A percentile compares a stretch with the other conserved stretches of the same genome.
Conservation (phyloP, 1,284 basidiomycete species). For the Rhodotorula sp. region DNA sequence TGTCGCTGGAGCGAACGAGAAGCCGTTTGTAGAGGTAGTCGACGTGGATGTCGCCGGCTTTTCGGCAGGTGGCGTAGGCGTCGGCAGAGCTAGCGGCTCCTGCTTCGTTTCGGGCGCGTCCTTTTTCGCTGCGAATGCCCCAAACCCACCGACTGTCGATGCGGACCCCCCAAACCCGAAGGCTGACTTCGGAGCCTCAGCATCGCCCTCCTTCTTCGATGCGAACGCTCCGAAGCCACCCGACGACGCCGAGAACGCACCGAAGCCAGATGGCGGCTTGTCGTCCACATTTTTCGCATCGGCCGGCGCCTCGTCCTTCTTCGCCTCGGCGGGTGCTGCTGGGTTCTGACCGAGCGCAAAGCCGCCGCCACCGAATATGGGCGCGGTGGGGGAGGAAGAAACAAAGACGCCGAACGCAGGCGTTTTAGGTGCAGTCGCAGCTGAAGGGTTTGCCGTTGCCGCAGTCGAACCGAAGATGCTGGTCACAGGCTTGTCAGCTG, state of each 20-base stretch:
- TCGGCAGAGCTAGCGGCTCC: background rate
- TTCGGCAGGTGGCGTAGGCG: no score
- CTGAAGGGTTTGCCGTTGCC: background rate
- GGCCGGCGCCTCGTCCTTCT: background rate
- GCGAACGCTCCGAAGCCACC: constrained; percentile 10
- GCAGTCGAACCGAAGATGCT: constrained; percentile 15
- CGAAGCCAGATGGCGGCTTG: background rate
- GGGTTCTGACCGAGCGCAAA: constrained; percentile 14
- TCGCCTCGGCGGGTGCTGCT: background rate
- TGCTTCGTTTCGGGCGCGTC: no score
- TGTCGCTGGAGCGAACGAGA: no score
- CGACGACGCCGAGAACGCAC: background rate
- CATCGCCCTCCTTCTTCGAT: background rate
- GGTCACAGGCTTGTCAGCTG: background rate
- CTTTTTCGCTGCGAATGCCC: background rate
- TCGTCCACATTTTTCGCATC: background rate
- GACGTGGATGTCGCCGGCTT: no score
- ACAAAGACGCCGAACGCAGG: background rate
- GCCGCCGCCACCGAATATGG: background rate
- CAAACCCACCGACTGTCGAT: background rate
- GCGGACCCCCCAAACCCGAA: background rate
- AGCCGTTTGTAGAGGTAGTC: no score
- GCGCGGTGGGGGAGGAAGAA: constrained; percentile 1
- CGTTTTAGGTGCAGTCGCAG: background rate
- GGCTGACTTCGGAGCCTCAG: background rate